Conservation (phyloP, 1,284 basidiomycete species). For the Agaricales sp. region DNA sequence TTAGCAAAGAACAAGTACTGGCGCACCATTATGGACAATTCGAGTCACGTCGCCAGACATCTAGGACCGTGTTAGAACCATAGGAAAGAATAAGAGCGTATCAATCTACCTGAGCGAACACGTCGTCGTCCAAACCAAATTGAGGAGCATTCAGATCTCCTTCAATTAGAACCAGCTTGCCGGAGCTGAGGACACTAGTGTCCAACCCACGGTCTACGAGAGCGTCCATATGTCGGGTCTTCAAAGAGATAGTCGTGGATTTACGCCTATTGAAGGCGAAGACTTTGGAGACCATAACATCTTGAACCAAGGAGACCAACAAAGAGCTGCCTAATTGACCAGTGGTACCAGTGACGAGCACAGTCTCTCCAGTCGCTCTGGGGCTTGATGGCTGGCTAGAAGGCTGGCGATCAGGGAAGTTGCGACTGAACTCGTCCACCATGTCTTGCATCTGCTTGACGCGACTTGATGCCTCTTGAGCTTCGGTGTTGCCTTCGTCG, state of each 20-base stretch:
- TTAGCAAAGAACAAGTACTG: neutral
- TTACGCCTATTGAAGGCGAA: neutral
- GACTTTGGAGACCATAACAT: neutral
- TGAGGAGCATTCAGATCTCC: neutral
- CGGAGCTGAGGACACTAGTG: neutral
- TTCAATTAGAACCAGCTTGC: neutral
- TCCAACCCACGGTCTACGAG: neutral
- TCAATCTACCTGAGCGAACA: neutral
- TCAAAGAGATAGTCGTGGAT: neutral
- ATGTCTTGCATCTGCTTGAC: no score
- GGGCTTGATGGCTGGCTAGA: no score
- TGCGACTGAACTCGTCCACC: no score
- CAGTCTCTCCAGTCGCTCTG: neutral
- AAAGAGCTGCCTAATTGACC: neutral
- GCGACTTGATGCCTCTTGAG: no score
- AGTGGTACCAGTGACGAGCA: neutral
- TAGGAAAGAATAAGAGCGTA: neutral
- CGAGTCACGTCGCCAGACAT: conserved; percentile 7
- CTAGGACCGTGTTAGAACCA: no score
- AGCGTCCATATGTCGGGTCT: neutral
- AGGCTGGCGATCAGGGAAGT: no score
- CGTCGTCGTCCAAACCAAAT: neutral
- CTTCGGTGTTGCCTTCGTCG: no score
- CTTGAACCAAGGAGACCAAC: neutral
- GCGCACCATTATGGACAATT: conserved; percentile 24